A percentile compares a stretch with the other conserved stretches of the same genome.
Evolutionary conservation across 2,329 filamentous ascomycete genomes (phyloP).

Genomic region (Knufia fluminis): DNA sequence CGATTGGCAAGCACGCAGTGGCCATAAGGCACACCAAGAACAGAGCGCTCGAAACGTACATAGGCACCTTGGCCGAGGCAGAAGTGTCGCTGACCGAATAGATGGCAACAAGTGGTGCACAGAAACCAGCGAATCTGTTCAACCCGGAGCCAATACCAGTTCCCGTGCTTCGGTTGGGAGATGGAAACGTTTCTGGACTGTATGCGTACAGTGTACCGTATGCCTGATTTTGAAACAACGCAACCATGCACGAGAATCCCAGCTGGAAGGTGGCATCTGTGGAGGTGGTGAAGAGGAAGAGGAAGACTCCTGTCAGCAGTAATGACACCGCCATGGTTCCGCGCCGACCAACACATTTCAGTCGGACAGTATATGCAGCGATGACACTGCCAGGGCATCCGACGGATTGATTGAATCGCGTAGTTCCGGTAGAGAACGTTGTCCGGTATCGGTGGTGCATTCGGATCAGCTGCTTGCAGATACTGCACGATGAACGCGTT

Average conservation of each 20-base stretch:
- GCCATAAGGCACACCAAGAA: slow-evolving; percentile 27
- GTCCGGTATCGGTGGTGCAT: slow-evolving; percentile 64
- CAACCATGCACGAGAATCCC: slow-evolving; percentile 71
- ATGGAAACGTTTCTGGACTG: slow-evolving; percentile 69
- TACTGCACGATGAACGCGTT: slow-evolving; percentile 72
- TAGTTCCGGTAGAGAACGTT: slow-evolving; percentile 72
- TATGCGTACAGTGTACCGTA: slow-evolving; percentile 69
- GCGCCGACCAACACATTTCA: slow-evolving; percentile 59
- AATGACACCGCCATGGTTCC: slow-evolving; percentile 59
- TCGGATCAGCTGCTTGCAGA: slow-evolving; percentile 53
- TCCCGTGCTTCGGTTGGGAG: slow-evolving; percentile 66
- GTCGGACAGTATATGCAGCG: slow-evolving; percentile 61
- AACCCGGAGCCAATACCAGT: slow-evolving; percentile 66
- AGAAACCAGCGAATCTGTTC: slow-evolving; percentile 69
- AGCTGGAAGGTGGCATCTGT: slow-evolving; percentile 52
- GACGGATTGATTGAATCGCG: slow-evolving; percentile 61
- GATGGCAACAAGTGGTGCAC: slow-evolving; percentile 44
- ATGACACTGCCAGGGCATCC: slow-evolving; percentile 64
- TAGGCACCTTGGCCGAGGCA: slow-evolving; percentile 33
- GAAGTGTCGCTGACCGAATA: slow-evolving; percentile 25
- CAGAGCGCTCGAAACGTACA: slow-evolving; percentile 38
- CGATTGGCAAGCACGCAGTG: neutral
- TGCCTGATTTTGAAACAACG: slow-evolving; percentile 64
- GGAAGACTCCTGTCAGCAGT: slow-evolving; percentile 58
- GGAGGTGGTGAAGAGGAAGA: slow-evolving; percentile 62